phyloP scores from a whole-genome alignment of 345 rosid genomes.

The Aquilaria yunnanensis region DNA sequence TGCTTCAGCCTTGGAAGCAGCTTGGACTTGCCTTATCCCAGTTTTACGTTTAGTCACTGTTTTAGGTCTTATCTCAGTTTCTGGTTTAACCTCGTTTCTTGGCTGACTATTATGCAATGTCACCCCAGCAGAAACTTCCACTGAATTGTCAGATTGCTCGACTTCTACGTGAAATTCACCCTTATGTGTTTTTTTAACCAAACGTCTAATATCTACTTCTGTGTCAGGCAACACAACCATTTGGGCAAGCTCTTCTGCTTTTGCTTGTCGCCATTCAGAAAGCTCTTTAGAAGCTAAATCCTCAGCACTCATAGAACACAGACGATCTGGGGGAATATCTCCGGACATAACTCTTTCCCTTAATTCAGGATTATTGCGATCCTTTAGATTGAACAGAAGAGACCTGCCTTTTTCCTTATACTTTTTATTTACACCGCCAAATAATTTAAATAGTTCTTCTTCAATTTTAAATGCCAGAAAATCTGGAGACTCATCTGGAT shows the following conservation, averaged over 20 bases:
- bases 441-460: constrained; percentile 67
- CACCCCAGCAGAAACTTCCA: constrained; percentile 51
- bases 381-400: constrained; percentile 83
- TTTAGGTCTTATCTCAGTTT: constrained; percentile 10
- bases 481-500: constrained; percentile 32
- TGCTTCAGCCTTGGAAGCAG: too few relatives aligned
- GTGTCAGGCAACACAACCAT: constrained; percentile 85
- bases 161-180: constrained; percentile 92
- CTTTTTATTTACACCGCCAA: constrained; percentile 95
- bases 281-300: constrained; percentile 96
- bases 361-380: constrained; percentile 80
- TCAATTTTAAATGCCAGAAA: constrained; percentile 61
- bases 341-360: constrained; percentile 74
- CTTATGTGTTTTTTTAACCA: constrained; percentile 92
- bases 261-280: constrained; percentile 90
- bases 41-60: constrained; percentile 14
- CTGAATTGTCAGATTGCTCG: constrained; percentile 48
- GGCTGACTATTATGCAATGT: constrained; percentile 27
- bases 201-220: constrained; percentile 61
- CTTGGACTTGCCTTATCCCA: too few relatives aligned
- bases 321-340: constrained; percentile 54
- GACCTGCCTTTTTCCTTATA: constrained; percentile 91
- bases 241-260: constrained; percentile 90
- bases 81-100: constrained; percentile 24
- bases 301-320: constrained; percentile 90